These are phyloP conservation scores for Euphrasia arctica DNA, from an alignment of 305 asterid genomes.

Conservation along the genomic window DNA sequence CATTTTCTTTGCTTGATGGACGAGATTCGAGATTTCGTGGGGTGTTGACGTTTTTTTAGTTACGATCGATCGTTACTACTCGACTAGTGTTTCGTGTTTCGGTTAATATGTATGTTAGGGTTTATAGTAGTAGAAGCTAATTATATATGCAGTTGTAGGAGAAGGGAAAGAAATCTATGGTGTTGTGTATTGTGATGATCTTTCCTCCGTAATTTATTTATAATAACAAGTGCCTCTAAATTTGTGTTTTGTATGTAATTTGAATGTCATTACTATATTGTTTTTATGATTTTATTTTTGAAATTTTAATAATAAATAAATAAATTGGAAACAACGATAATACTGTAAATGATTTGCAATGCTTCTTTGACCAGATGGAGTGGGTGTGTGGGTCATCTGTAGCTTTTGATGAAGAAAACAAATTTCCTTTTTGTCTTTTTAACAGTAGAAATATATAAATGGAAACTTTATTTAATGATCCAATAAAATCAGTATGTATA, in stretches of 20 bases:
- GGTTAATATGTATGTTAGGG: not conserved
- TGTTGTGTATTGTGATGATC: slow-evolving; percentile 11
- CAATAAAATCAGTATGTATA: not conserved
- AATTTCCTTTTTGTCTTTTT: not conserved
- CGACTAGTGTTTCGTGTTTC: too few species aligned
- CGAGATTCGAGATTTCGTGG: slow-evolving; percentile 61
- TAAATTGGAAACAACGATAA: too few species aligned
- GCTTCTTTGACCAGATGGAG: too few species aligned
- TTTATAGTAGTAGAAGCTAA: slow-evolving; percentile 21
- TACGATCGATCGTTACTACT: too few species aligned
- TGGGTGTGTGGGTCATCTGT: not conserved
- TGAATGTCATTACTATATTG: too few species aligned
- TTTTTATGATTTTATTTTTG: too few species aligned
- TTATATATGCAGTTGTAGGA: slow-evolving; percentile 32
- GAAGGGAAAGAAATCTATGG: slow-evolving; percentile 26
- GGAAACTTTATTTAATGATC: not conserved
- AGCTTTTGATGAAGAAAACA: not conserved
- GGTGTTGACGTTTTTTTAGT: too few species aligned
- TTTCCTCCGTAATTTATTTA: not conserved
- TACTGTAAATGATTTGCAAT: too few species aligned
- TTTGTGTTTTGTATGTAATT: not conserved
- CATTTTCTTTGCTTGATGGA: slow-evolving; percentile 73
- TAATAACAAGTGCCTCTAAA: too few species aligned
- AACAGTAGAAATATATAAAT: not conserved
- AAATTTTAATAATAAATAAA: too few species aligned